Percentiles rank a stretch among this genome's conserved stretches.
phyloP scores from a whole-genome alignment of 805 yeast genomes.

The Starmerella vaccinii region DNA sequence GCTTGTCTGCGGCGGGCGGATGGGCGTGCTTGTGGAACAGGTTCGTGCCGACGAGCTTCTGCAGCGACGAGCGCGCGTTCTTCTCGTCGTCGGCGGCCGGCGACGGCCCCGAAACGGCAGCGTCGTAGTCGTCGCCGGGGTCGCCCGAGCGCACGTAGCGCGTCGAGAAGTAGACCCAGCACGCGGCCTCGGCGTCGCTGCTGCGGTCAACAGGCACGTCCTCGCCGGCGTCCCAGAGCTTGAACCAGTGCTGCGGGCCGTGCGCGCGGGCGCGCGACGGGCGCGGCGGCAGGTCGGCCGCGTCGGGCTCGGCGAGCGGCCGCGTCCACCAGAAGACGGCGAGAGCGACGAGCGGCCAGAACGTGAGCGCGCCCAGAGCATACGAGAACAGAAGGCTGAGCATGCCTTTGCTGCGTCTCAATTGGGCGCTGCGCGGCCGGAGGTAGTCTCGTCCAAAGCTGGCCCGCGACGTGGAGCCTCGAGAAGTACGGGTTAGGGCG shows the following conservation, averaged over 20 bases:
- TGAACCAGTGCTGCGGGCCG: neutral
- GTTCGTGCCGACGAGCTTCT: constrained; percentile 38
- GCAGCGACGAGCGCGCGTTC: constrained; percentile 52
- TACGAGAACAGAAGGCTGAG: constrained; percentile 35
- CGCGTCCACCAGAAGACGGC: constrained; percentile 29
- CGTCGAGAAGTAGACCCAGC: constrained; percentile 19
- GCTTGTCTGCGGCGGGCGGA: neutral
- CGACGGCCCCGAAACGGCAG: too few relatives aligned
- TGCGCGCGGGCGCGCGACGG: neutral
- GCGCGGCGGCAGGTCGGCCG: neutral
- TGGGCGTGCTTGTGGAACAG: neutral
- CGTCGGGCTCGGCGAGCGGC: neutral
- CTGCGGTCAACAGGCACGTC: constrained; percentile 3
- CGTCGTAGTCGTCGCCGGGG: constrained; percentile 10
- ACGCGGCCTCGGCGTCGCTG: constrained; percentile 15
- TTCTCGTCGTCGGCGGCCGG: neutral
- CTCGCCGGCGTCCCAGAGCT: neutral
- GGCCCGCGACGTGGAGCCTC: neutral
- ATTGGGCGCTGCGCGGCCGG: neutral
- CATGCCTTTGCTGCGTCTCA: neutral
- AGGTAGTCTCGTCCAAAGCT: too few relatives aligned
- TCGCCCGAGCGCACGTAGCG: constrained; percentile 7
- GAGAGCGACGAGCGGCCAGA: constrained; percentile 48
- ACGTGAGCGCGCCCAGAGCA: constrained; percentile 70
- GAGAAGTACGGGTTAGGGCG: too few relatives aligned